Base-by-base conservation (phyloP, 371 early-diverging fungal species). In the Mortierella sp. region DNA sequence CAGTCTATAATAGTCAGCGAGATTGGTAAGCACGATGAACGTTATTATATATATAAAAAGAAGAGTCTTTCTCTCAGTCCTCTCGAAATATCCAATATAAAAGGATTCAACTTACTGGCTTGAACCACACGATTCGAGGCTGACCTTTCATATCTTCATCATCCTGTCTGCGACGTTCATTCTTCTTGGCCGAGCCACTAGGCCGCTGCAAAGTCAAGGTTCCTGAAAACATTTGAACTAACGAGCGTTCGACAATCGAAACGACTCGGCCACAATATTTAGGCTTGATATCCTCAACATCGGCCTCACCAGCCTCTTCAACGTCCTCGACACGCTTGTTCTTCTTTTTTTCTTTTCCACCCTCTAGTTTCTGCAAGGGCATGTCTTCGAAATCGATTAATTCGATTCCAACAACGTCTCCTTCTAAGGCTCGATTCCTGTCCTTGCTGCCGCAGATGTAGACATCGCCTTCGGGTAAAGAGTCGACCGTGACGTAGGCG, bases 391-490 rank as follows among this genome's bases (percentile, higher is more conserved):
- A 92, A 69, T 90, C 89, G 36, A 97, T 87, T 41, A 96, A 70
- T 69, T 89, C 86, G 8, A 97, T 87, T 10, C 92, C 94, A 7
- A 97, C 98, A 4, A 91, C 84, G 71, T 97, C 98, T 9, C 96
- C 96, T 58, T 96, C 94, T 43, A 97, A 76, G 1, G 97, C 96
- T 36, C 98, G 92, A 84, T 97, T 97, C 59, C 96, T 92, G 53
- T 89, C 88, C 58, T 86, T 84, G 28, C 91, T 90, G 33, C 96
- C 96, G 61, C 90, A 93, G 7, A 96, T 92, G 83, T 92, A 94
- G 22, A 95, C 91, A 84, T 95, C 94, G 13, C 86, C 84, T 69
- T 88, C 90, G 65, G 88, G 73, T 38, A 89, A 87, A 5, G 77
- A 83, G 21, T 92, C 92, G 40, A 90, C 88, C 5, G 94, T 87